Base-by-base conservation (phyloP, 2,329 filamentous ascomycete genomes). In the Aspergillus spinulosporus region DNA sequence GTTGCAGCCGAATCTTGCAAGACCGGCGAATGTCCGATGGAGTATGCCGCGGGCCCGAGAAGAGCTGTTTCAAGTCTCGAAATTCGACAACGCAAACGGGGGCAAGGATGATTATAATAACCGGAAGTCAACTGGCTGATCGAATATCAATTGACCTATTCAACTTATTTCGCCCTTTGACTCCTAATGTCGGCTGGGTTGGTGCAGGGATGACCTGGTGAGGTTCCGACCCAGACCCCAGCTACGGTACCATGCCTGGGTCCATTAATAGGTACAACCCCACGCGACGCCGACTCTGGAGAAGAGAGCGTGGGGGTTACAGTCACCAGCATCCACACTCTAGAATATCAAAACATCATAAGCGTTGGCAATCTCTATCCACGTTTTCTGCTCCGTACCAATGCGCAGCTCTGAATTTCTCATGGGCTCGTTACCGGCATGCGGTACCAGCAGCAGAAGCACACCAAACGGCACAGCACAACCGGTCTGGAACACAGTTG, bases 1-100 rank as follows among this genome's bases (percentile, higher is more conserved):
- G 50, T 52, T 47, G 29, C 28, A 42, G 54, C 57, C 59, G 59
- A 57, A 31, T 14, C 39, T 15, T 15, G 15, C 4, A 40, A 12
- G 37, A 52, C 48, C 59, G 59, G 59, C 46, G 51, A 55, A 57
- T 47, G 54, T 61, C 59, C 57, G 59, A 61, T 52, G 42, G 28
- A 37, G 43, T 52, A 52, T 52, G 29, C 44, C 43, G 54, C 36
- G 52, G 28, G 31, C 54, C 54, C 12, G 37, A 14, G 3, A 15
- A 42, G 21, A 21, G 21, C 21, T 21, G 21, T 21, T 21, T 21
- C 21, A 21, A 21, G n/a, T 7, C 37, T 42, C 8, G 26, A 44
- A 52, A 48, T 45, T 15, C 50, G 9, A 52, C n/a, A 42, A 14
- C 29, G 21, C 21, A 21, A 21, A 5, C 14, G 7, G 47, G 36